Conservation (phyloP, 2,329 filamentous ascomycete species). For the Penicillium sp. region DNA sequence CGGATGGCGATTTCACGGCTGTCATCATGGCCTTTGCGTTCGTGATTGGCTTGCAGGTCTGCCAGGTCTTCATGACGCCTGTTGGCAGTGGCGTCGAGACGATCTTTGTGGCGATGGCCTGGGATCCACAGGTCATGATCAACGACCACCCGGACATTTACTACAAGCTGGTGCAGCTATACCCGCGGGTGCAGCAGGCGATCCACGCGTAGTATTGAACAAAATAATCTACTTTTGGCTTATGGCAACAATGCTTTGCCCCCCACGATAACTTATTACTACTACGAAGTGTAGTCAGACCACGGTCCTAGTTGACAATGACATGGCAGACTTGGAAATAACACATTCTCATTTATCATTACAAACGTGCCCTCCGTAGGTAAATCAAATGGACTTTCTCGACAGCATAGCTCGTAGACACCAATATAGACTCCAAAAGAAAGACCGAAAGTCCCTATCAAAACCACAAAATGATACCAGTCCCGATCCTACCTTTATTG, state of each 20-base stretch:
- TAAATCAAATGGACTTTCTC: too few species aligned
- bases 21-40: conserved; percentile 83
- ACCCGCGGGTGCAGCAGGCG: conserved; percentile 76
- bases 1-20: conserved; percentile 63
- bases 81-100: conserved; percentile 86
- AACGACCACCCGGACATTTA: conserved; percentile 80
- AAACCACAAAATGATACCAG: conserved; percentile 1
- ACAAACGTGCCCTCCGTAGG: too few species aligned
- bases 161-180: conserved; percentile 71
- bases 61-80: conserved; percentile 84
- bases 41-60: conserved; percentile 84
- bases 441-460: neutral
- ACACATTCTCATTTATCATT: conserved; percentile 21
- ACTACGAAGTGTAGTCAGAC: too few species aligned
- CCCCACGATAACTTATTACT: neutral
- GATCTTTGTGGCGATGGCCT: conserved; percentile 76
- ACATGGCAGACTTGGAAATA: neutral
- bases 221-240: neutral
- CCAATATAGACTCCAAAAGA: conserved; percentile 6
- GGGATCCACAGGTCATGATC: conserved; percentile 67
- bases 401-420: neutral
- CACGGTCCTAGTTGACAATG: too few species aligned
- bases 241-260: too few species aligned
- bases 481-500: neutral
- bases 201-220: conserved; percentile 57